These are phyloP conservation scores for Melaleuca alternifolia DNA, from an alignment of 345 rosid genomes.

Conservation along the genomic window DNA sequence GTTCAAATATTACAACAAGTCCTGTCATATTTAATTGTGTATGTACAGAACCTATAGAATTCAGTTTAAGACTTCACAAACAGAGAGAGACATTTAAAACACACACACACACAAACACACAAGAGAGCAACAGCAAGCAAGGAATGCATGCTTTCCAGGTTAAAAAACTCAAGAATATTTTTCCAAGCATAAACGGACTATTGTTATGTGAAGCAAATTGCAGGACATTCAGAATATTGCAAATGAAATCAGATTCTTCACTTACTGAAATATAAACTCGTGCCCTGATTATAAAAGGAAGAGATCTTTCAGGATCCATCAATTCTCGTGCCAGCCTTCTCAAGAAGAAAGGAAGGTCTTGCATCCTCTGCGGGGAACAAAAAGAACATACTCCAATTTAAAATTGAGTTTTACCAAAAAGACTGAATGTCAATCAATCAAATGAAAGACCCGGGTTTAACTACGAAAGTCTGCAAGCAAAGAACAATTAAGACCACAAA, in stretches of 20 bases:
- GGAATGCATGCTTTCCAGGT: neutral
- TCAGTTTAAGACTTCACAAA: neutral
- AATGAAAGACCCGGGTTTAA: neutral
- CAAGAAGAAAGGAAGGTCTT: constrained; percentile 88
- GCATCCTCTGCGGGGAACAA: constrained; percentile 44
- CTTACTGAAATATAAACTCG: constrained; percentile 81
- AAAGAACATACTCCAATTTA: neutral
- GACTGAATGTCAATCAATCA: neutral
- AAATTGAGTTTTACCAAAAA: neutral
- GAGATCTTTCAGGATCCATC: constrained; percentile 76
- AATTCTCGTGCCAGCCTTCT: constrained; percentile 66
- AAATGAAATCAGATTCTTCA: neutral
- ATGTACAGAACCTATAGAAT: neutral
- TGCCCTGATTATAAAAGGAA: constrained; percentile 73
- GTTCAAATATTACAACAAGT: neutral
- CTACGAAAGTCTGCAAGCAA: neutral
- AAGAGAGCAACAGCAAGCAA: neutral
- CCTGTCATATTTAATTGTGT: neutral
- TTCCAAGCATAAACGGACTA: neutral
- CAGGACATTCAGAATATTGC: neutral
- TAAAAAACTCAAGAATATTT: neutral
- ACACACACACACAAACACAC: neutral
- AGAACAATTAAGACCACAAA: neutral
- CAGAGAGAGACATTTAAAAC: neutral
- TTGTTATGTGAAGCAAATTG: neutral